A percentile compares a stretch with the other conserved stretches of the same genome.
Conservation (phyloP, 1,139 yeast species). For the Yamadazyma triangularis region DNA sequence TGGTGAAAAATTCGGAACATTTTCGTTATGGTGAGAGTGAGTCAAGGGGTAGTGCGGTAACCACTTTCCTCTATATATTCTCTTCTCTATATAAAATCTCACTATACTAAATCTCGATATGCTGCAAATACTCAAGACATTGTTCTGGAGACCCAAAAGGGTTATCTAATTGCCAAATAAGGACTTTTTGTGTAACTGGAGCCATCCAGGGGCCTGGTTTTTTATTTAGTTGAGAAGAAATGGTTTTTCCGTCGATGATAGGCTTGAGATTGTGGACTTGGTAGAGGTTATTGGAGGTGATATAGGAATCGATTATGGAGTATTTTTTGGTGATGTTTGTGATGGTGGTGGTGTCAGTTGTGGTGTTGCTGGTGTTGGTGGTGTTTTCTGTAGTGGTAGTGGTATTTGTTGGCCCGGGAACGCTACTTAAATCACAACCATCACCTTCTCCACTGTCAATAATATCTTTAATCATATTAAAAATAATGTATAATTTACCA, state of each 20-base stretch:
- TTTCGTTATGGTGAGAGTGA: too few relatives aligned
- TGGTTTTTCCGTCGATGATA: constrained; percentile 64
- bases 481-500: constrained; percentile 42
- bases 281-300: constrained; percentile 27
- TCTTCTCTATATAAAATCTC: too few relatives aligned
- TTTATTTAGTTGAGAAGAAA: constrained; percentile 44
- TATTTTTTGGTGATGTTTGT: constrained; percentile 21
- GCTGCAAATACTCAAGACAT: constrained; percentile 41
- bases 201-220: constrained; percentile 89
- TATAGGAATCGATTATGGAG: constrained; percentile 23
- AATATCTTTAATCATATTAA: constrained; percentile 26
- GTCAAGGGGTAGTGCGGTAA: too few relatives aligned
- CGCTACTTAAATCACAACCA: constrained; percentile 1
- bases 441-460: constrained; percentile 10
- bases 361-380: too few relatives aligned
- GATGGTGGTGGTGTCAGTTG: too few relatives aligned
- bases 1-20: too few relatives aligned
- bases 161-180: constrained; percentile 73
- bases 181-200: constrained; percentile 46
- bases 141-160: constrained; percentile 53
- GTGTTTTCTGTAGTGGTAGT: too few relatives aligned
- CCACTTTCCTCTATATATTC: too few relatives aligned
- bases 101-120: too few relatives aligned
- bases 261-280: constrained; percentile 47
- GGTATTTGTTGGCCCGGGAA: too few relatives aligned